Base-by-base conservation (phyloP, 1,284 basidiomycete species). In the Marasmius sp. region DNA sequence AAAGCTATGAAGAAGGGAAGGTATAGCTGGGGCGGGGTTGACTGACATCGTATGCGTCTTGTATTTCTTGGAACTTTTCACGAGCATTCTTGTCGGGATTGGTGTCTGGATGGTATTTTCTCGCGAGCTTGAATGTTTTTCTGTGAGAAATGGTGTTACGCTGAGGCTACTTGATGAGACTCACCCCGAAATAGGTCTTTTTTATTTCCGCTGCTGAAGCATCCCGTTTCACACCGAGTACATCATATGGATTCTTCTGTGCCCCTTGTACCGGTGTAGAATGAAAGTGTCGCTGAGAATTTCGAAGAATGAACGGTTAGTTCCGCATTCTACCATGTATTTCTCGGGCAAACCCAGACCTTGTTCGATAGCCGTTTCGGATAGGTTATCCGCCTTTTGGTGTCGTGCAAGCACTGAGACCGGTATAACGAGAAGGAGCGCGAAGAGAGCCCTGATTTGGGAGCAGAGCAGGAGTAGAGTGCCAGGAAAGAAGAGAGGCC, bases 61-160 rank as follows among this genome's bases (percentile, higher is more conserved):
- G 97, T 62, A 99, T 98, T 75, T 99, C 96, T 37, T 97, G 86
- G 75, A 99, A 99, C 72, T 93, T 93, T 65, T 94, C 93, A 70
- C 94, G 92, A 0, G 97, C 94, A 54, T 84, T 84, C 69, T 93
- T 91, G 74, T 98, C 95, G 63, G 95, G 93, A 78, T 95, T 98
- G 20, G 95, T 95, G 72, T 99, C 97, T 0, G 97, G 97, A 77
- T 99, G 97, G 72, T 90, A 98, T 81, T 98, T 97, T 65, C 97
- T 93, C 36, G 97, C 97, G 66, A 99, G 90, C 93, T 98, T 70
- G 39, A 52, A 48, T 16, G 47, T 41, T 37, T 52, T 39, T 70
- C 37, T 65, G 61, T 53, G 57, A 69, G 33, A 57, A 39, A 53
- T 60, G 16, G 16, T 20, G 9, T 41, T 54, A 34, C 51, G 59